phyloP scores from a whole-genome alignment of 2,329 filamentous ascomycete species.

The Setomelanomma holmii region DNA sequence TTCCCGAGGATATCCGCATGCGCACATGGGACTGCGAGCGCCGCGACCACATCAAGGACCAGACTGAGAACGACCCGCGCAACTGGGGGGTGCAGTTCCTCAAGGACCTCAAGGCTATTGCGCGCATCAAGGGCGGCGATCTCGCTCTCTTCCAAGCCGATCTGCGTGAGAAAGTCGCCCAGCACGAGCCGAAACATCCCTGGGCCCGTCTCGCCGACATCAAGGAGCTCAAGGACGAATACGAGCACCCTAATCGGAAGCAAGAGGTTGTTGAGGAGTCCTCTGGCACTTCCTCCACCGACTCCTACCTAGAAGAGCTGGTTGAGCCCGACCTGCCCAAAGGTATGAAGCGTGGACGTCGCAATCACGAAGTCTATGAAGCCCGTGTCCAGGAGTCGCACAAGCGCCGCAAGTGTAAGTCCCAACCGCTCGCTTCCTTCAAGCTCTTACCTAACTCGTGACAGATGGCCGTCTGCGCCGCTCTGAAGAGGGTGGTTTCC shows the following conservation, averaged over 20 bases:
- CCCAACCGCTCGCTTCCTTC: neutral
- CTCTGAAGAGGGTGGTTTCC: constrained; percentile 29
- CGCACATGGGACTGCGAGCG: constrained; percentile 46
- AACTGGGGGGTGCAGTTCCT: constrained; percentile 49
- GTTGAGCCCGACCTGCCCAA: constrained; percentile 32
- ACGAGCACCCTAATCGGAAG: constrained; percentile 29
- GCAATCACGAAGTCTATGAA: constrained; percentile 38
- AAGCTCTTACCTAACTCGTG: constrained; percentile 9
- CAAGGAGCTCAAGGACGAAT: constrained; percentile 39
- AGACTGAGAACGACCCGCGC: constrained; percentile 44
- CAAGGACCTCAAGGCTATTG: constrained; percentile 41
- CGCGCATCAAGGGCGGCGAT: constrained; percentile 35
- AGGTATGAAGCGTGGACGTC: constrained; percentile 24
- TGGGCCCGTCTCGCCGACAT: constrained; percentile 42
- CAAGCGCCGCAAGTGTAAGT: constrained; percentile 35
- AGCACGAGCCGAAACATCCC: constrained; percentile 37
- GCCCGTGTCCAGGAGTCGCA: constrained; percentile 27
- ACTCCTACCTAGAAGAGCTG: constrained; percentile 40
- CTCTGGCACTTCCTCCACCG: constrained; percentile 28
- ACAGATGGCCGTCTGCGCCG: constrained; percentile 38
- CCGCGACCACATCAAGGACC: constrained; percentile 41
- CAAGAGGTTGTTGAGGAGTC: constrained; percentile 15
- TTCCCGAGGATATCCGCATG: constrained; percentile 47
- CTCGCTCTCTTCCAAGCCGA: constrained; percentile 34
- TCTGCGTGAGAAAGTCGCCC: constrained; percentile 31